Percentiles rank a stretch among this genome's conserved stretches.
These are phyloP conservation scores for Raphanus raphanistrum DNA, from an alignment of 345 rosid species.

Conservation along the genomic window DNA sequence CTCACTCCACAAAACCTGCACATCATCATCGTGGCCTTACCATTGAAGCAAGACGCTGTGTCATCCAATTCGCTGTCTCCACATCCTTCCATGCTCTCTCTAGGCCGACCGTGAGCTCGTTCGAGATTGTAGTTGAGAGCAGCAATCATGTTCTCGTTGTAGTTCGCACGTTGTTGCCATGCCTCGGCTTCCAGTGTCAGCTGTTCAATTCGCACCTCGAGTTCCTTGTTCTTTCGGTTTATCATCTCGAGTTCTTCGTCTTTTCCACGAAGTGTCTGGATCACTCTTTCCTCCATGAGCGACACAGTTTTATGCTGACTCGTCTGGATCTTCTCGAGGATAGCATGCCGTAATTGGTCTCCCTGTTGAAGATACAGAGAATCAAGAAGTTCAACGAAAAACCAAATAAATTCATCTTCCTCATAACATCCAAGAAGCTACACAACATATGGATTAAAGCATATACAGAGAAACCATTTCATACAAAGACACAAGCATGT, in stretches of 20 bases:
- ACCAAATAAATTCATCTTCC: neutral
- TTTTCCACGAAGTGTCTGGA: constrained; percentile 66
- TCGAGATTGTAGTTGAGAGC: constrained; percentile 73
- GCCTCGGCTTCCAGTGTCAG: constrained; percentile 66
- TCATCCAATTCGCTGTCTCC: constrained; percentile 94
- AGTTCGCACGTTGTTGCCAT: constrained; percentile 78
- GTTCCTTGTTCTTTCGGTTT: constrained; percentile 71
- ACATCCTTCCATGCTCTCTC: constrained; percentile 77
- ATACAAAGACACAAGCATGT: neutral
- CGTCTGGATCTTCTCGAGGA: constrained; percentile 63
- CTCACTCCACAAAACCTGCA: constrained; percentile 79
- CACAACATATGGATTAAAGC: neutral
- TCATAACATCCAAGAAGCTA: neutral
- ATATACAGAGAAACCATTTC: neutral
- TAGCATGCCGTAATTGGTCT: constrained; percentile 55
- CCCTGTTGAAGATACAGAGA: constrained; percentile 41
- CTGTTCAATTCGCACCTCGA: constrained; percentile 72
- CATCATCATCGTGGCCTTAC: constrained; percentile 48
- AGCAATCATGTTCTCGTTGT: constrained; percentile 67
- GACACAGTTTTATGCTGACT: constrained; percentile 62
- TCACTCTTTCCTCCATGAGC: constrained; percentile 56
- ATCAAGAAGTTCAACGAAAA: neutral
- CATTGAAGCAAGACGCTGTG: constrained; percentile 75
- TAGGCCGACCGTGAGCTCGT: constrained; percentile 59
- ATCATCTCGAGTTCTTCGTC: constrained; percentile 71